phyloP scores from a whole-genome alignment of 2,329 filamentous ascomycete genomes.

The Sclerotinia borealis region DNA sequence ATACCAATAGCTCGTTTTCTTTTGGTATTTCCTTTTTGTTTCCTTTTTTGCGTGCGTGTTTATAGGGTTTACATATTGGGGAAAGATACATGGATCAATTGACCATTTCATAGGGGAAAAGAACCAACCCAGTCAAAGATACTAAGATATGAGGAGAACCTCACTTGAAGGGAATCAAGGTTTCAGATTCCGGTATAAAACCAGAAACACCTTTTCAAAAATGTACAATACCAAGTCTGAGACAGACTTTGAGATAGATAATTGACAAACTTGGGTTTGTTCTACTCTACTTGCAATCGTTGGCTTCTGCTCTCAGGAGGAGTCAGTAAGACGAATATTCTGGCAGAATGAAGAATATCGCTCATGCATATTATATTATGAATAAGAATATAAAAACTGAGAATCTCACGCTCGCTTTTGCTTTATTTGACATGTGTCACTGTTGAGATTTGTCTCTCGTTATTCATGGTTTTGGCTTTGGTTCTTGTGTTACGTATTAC shows the following conservation, averaged over 20 bases:
- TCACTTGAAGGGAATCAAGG: not conserved
- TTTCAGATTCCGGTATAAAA: no score
- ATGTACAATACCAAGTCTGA: conserved; percentile 3
- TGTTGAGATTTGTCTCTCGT: no score
- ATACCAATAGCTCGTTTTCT: conserved; percentile 4
- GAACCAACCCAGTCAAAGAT: not conserved
- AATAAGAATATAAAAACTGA: not conserved
- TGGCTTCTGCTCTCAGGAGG: not conserved
- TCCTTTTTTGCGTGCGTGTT: not conserved
- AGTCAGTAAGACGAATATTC: not conserved
- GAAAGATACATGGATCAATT: not conserved
- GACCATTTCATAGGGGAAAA: not conserved
- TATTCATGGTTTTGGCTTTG: no score
- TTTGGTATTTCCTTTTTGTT: not conserved
- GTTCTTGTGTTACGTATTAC: no score
- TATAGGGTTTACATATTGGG: not conserved
- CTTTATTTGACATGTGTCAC: no score
- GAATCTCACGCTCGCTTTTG: not conserved
- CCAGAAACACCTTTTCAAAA: not conserved
- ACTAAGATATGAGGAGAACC: not conserved
- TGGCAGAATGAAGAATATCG: not conserved
- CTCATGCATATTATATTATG: not conserved
- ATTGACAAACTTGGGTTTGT: not conserved
- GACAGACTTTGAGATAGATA: not conserved
- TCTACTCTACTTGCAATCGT: not conserved